These are phyloP conservation scores for Debaryomyces tyrocola DNA, from an alignment of 805 yeast species.

Conservation along the genomic window DNA sequence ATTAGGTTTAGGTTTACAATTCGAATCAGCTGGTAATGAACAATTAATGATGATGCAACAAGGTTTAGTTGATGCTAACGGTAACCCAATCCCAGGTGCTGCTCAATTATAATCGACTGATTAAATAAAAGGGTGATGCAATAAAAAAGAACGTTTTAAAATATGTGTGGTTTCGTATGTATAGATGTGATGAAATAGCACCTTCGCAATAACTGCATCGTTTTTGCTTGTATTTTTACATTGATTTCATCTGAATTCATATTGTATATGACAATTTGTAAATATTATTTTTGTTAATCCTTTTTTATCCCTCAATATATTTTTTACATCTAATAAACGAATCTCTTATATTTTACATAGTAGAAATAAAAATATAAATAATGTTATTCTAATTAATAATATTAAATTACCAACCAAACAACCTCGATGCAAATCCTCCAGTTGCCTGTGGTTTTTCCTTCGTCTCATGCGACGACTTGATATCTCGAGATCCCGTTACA, in stretches of 20 bases:
- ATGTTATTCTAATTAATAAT: background rate
- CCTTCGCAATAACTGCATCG: background rate
- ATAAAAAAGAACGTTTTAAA: background rate
- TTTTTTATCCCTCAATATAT: background rate
- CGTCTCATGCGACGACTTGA: background rate
- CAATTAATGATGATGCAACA: conserved; percentile 90
- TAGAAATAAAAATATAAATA: background rate
- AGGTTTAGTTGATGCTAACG: conserved; percentile 78
- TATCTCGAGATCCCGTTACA: background rate
- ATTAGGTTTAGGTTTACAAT: conserved; percentile 92
- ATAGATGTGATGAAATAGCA: background rate
- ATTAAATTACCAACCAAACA: conserved; percentile 39
- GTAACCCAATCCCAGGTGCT: conserved; percentile 83
- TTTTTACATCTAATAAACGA: background rate
- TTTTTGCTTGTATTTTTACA: background rate
- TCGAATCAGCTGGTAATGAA: conserved; percentile 93
- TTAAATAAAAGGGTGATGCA: conserved; percentile 6
- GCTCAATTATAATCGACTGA: conserved; percentile 46
- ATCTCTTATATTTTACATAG: background rate
- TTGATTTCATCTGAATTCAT: background rate
- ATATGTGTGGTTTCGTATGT: conserved; percentile 2
- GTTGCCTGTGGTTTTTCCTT: background rate
- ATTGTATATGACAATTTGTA: conserved; percentile 6
- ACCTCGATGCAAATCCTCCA: conserved; percentile 23
- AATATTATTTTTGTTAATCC: conserved; percentile 3